Evolutionary conservation across 1,284 basidiomycete species (phyloP), one percentile per base, ranked within the genome.

Genomic region (Pseudomicrostroma phylloplanum): DNA sequence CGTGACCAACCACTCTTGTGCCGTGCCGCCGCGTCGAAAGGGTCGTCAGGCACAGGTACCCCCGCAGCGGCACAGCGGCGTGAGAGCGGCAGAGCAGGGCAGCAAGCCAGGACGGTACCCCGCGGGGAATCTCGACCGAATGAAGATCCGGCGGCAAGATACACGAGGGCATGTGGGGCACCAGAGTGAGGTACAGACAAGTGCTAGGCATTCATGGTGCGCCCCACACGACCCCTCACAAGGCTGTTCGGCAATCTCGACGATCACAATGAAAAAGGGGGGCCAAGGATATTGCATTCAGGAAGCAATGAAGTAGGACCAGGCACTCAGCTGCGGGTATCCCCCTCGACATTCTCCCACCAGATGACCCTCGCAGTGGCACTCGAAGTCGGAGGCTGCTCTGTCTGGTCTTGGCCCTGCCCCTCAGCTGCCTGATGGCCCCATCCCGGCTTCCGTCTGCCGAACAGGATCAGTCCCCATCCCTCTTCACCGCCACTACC

Each of bases 331-430:
- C 25, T 54, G 6, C 51, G n/a, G 21, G 21, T 17, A 54, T 54
- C 51, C n/a, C 51, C 17, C 15, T 17, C 51, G 21, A 54, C 51
- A 25, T 54, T 25, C 26, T 54, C 51, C 51, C 51, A 54, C 51
- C 51, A 54, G 21, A 54, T 54, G 2, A 23, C n/a, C 15, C 51
- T 17, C 17, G 51, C 51, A 23, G 21, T 25, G 19, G 13, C 21
- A 15, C 7, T 15, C 8, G 19, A 6, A n/a, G 21, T 19, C 6
- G 17, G 6, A 7, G 21, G 8, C 51, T 54, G 21, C 51, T 21
- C 51, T 54, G 19, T 21, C 3, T 48, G 17, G 12, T 6, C 6
- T 21, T 17, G 17, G 15, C 21, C 43, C 6, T n/a, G 43, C 12
- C 17, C 43, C 21, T 13, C 12, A 13, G 43, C 17, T 21, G 6